These are phyloP conservation scores for Neonectria coccinea DNA, from an alignment of 2,329 filamentous ascomycete genomes.

Conservation along the genomic window DNA sequence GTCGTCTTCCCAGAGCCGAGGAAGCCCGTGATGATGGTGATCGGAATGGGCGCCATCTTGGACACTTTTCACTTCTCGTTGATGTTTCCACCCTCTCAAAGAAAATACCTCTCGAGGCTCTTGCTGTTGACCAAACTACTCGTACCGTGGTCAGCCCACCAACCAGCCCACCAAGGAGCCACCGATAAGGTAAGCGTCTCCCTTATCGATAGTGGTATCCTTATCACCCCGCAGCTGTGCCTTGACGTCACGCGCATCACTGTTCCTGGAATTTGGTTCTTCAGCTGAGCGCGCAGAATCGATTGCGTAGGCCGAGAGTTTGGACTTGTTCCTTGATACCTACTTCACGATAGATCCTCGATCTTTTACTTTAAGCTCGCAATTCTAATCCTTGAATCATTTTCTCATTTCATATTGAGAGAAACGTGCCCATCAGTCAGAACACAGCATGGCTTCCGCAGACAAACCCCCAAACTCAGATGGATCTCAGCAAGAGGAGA, in stretches of 20 bases:
- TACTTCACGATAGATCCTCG: neutral
- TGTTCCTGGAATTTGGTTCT: constrained; percentile 7
- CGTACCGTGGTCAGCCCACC: constrained; percentile 20
- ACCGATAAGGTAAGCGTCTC: constrained; percentile 42
- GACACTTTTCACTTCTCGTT: neutral
- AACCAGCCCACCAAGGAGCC: constrained; percentile 34
- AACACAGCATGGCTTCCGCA: constrained; percentile 33
- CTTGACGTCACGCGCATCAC: constrained; percentile 37
- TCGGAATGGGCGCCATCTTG: constrained; percentile 78
- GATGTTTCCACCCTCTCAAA: constrained; percentile 2
- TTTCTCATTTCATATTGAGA: neutral
- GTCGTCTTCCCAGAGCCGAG: constrained; percentile 97
- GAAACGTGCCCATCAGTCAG: neutral
- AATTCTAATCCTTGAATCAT: constrained; percentile 2
- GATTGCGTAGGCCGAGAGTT: constrained; percentile 41
- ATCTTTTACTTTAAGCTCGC: constrained; percentile 1
- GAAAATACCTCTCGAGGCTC: constrained; percentile 40
- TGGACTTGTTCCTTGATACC: neutral
- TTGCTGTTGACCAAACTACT: constrained; percentile 18
- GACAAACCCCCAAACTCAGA: constrained; percentile 23
- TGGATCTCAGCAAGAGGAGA: constrained; percentile 37
- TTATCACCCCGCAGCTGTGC: constrained; percentile 9
- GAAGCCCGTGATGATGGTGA: constrained; percentile 97
- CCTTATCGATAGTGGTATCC: constrained; percentile 40
- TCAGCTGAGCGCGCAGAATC: constrained; percentile 7